Evolutionary conservation across 192 early-diverging fungal species (phyloP), one percentile per base, ranked within the genome.

Genomic region (Linnemannia schmuckeri): DNA sequence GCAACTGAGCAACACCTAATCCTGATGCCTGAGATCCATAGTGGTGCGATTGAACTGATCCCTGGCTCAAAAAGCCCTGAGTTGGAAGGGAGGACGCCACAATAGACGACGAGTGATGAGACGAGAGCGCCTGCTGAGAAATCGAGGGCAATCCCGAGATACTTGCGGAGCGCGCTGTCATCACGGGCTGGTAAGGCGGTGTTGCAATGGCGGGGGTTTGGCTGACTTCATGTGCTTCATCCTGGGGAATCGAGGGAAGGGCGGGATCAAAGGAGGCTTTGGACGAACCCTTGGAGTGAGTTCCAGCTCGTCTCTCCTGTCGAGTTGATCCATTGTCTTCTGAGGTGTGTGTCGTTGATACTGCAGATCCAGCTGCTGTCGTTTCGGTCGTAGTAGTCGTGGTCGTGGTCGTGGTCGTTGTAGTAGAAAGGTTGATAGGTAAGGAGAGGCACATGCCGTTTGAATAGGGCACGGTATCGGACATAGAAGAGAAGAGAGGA

Each of bases 161-260:
- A 27, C 81, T 82, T 22, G 75, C 81, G 6, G 81, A 82, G 35
- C 81, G 68, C 1, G 81, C 69, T 12, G 81, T 82, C 75, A 82
- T 82, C 35, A 82, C 42, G 12, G 81, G 81, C 35, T 76, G 81
- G 55, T 76, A 82, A 6, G 75, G 75, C 2, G 75, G 70, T 1
- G 20, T 40, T 33, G 76, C 33, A 20, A 47, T 46, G 13, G 44
- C 4, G n/a, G 66, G 15, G 3, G 49, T 41, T 15, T 61, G 38
- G 52, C 30, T 75, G 54, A 69, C 76, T 5, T 76, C 83, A 8
- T 41, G 35, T 3, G 44, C 61, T 38, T 76, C 55, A 54, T 85
- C 78, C 70, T 85, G 83, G 15, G 83, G 83, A 17, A 85, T 85
- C 37, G 83, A 76, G 6, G 83, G 84, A 70, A 86, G 49, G 18